These are phyloP conservation scores for Eucalyptus lansdowneana DNA, from an alignment of 345 rosid genomes.

Conservation along the genomic window DNA sequence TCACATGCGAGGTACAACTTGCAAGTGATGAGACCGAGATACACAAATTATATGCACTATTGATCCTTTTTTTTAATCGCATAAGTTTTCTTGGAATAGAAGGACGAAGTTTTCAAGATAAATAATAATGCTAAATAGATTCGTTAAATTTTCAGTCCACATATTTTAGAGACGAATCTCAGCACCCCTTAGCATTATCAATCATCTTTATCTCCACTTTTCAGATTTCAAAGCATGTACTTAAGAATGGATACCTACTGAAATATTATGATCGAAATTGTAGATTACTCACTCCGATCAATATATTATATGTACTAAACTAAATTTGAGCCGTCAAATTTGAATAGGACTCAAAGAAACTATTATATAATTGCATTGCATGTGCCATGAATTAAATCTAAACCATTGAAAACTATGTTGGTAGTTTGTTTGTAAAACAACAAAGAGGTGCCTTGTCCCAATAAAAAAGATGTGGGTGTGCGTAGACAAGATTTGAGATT, in stretches of 20 bases:
- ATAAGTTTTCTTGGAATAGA: too few relatives aligned
- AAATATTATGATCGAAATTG: too few relatives aligned
- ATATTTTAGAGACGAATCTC: neutral
- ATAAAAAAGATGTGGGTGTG: too few relatives aligned
- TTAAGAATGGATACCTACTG: too few relatives aligned
- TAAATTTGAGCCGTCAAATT: neutral
- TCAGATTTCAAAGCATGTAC: too few relatives aligned
- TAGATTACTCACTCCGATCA: too few relatives aligned
- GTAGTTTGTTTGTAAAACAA: too few relatives aligned
- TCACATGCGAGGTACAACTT: neutral
- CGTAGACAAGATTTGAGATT: accelerated
- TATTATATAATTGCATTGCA: neutral
- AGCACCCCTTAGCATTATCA: too few relatives aligned
- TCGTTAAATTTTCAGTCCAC: neutral
- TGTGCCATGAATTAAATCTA: neutral
- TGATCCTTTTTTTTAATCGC: neutral
- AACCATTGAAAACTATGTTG: neutral
- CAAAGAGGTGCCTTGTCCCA: too few relatives aligned
- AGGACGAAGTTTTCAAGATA: too few relatives aligned
- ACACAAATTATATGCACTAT: neutral
- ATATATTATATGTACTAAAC: neutral
- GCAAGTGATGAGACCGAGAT: neutral
- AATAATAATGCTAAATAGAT: too few relatives aligned
- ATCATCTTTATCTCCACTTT: too few relatives aligned
- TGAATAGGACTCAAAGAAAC: neutral